Evolutionary conservation across 371 early-diverging fungal species (phyloP).

Genomic region (Rhizopus stolonifer): DNA sequence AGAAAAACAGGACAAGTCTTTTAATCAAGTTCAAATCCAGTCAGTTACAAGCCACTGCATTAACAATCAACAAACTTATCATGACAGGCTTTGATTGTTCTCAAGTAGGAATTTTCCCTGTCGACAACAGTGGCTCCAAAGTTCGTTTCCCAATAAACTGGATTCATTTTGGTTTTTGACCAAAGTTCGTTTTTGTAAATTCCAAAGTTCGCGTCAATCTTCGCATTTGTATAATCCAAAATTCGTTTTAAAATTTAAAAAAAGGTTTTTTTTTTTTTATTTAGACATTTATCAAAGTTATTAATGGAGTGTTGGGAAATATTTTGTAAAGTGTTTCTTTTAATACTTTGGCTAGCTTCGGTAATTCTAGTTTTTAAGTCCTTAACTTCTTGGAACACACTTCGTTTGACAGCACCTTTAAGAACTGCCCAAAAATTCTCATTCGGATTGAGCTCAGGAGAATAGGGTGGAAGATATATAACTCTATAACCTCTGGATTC

Average conservation of each 20-base stretch:
- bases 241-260: conserved; percentile 7
- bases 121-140: too few relatives aligned
- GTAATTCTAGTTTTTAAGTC: conserved; percentile 14
- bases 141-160: too few relatives aligned
- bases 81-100: too few relatives aligned
- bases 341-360: conserved; percentile 9
- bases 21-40: too few relatives aligned
- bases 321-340: conserved; percentile 5
- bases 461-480: conserved; percentile 21
- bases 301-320: conserved; percentile 10
- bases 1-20: too few relatives aligned
- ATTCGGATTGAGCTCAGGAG: conserved; percentile 24
- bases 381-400: conserved; percentile 15
- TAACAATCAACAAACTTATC: too few relatives aligned
- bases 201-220: conserved; percentile 1
- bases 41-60: too few relatives aligned
- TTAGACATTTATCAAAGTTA: conserved; percentile 12
- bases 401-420: too few relatives aligned
- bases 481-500: background rate
- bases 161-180: background rate
- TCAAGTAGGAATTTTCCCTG: too few relatives aligned
- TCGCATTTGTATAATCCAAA: background rate
- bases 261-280: conserved; percentile 8
- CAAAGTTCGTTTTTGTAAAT: too few relatives aligned
- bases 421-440: too few relatives aligned